These are phyloP conservation scores for Fusarium brachygibbosum DNA, from an alignment of 2,329 filamentous ascomycete species.

Conservation along the genomic window DNA sequence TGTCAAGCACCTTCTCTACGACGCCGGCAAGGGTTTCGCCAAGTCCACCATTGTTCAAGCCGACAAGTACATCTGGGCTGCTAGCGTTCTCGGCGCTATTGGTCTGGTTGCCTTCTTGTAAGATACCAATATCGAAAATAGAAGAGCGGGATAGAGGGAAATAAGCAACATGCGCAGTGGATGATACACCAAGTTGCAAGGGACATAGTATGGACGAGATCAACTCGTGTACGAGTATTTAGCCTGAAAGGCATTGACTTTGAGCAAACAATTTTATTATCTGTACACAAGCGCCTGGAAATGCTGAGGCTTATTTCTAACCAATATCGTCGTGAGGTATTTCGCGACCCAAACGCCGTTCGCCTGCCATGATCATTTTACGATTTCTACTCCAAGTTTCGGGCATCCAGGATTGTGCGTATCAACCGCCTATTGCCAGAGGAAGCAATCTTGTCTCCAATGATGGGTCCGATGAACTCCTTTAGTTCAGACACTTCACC, in stretches of 20 bases:
- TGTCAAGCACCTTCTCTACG: conserved; percentile 67
- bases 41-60: conserved; percentile 61
- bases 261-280: conserved; percentile 46
- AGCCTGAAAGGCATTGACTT: conserved; percentile 41
- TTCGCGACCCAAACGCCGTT: conserved; percentile 47
- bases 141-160: conserved; percentile 2
- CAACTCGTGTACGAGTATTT: conserved; percentile 43
- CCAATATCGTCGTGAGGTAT: conserved; percentile 36
- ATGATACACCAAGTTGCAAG: conserved; percentile 33
- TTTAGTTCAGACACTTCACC: conserved; percentile 61
- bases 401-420: conserved; percentile 67
- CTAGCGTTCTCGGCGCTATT: conserved; percentile 58
- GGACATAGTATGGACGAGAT: not conserved
- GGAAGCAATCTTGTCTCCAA: conserved; percentile 63
- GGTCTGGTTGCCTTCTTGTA: conserved; percentile 65
- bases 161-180: conserved; percentile 21
- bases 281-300: conserved; percentile 35
- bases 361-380: conserved; percentile 29
- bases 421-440: conserved; percentile 64
- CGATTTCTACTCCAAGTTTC: conserved; percentile 61
- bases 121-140: conserved; percentile 27
- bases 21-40: conserved; percentile 65
- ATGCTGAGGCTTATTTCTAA: conserved; percentile 30
- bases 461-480: conserved; percentile 68
- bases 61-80: conserved; percentile 64